phyloP scores from a whole-genome alignment of 805 yeast genomes.

The Candida palmyrensis region DNA sequence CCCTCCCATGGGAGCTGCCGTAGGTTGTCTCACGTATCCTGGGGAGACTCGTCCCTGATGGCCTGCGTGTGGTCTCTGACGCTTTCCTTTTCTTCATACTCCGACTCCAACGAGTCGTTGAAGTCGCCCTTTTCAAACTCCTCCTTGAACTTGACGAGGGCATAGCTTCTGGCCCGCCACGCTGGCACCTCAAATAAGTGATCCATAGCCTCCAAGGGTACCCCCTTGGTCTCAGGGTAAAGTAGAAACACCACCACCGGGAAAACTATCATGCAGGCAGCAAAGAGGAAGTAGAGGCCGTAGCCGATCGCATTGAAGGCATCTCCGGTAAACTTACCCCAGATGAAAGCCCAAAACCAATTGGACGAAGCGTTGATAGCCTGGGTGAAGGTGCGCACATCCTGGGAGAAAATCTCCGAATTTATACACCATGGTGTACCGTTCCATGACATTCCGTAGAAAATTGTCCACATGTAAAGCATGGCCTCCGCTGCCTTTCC shows the following conservation, averaged over 20 bases:
- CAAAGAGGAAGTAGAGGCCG: slow-evolving; percentile 43
- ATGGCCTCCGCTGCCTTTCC: slow-evolving; percentile 41
- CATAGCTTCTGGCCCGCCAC: slow-evolving; percentile 26
- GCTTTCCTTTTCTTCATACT: background rate
- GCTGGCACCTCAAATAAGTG: slow-evolving; percentile 29
- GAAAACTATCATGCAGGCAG: slow-evolving; percentile 20
- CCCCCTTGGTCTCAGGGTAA: slow-evolving; percentile 35
- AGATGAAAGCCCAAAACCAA: slow-evolving; percentile 48
- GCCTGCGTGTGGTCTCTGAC: background rate
- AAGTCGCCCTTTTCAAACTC: slow-evolving; percentile 8
- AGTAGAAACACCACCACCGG: slow-evolving; percentile 25
- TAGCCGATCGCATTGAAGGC: slow-evolving; percentile 40
- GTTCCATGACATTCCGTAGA: slow-evolving; percentile 40
- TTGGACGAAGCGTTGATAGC: slow-evolving; percentile 41
- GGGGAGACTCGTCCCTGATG: background rate
- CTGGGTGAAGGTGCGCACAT: slow-evolving; percentile 38
- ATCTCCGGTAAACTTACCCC: slow-evolving; percentile 42
- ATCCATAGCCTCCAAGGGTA: slow-evolving; percentile 30
- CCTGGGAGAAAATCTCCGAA: slow-evolving; percentile 42
- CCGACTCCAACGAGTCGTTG: slow-evolving; percentile 1
- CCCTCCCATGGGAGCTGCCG: too few relatives aligned
- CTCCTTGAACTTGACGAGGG: slow-evolving; percentile 15
- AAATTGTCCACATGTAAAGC: slow-evolving; percentile 43
- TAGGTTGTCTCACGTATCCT: too few relatives aligned
- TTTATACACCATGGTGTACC: slow-evolving; percentile 46